phyloP scores from a whole-genome alignment of 2,329 filamentous ascomycete genomes.

The Thelonectria blattea region DNA sequence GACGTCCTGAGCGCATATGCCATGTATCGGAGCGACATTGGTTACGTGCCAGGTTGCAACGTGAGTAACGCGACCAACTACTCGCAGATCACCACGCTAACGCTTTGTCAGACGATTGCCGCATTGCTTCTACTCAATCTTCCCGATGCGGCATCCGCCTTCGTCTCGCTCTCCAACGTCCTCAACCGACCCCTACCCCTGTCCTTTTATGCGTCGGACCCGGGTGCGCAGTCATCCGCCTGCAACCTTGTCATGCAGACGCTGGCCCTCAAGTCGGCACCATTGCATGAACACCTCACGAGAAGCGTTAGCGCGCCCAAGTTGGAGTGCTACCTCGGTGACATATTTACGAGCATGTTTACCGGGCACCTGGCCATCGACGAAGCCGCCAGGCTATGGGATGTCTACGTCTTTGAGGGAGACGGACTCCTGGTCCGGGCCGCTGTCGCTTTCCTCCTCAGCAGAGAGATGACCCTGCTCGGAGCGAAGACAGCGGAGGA shows the following conservation, averaged over 20 bases:
- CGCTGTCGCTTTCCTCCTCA: slow-evolving; percentile 69
- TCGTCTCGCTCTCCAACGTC: slow-evolving; percentile 76
- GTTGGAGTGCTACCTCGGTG: slow-evolving; percentile 61
- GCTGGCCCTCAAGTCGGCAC: slow-evolving; percentile 67
- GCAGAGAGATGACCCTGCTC: slow-evolving; percentile 59
- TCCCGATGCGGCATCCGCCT: slow-evolving; percentile 65
- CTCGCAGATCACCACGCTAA: slow-evolving; percentile 21
- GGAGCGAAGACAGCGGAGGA: slow-evolving; percentile 53
- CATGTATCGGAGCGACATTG: slow-evolving; percentile 83
- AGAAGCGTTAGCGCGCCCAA: slow-evolving; percentile 52
- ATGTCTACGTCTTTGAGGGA: slow-evolving; percentile 83
- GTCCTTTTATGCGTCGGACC: slow-evolving; percentile 75
- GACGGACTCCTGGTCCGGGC: slow-evolving; percentile 75
- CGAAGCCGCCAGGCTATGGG: slow-evolving; percentile 76
- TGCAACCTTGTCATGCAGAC: slow-evolving; percentile 74
- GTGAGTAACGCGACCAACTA: slow-evolving; percentile 54
- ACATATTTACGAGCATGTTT: slow-evolving; percentile 70
- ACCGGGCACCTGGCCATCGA: slow-evolving; percentile 69
- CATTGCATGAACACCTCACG: slow-evolving; percentile 69
- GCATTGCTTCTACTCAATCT: slow-evolving; percentile 77
- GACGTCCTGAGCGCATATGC: slow-evolving; percentile 80
- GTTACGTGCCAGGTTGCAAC: slow-evolving; percentile 76
- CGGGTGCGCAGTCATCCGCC: slow-evolving; percentile 70
- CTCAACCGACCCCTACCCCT: slow-evolving; percentile 78
- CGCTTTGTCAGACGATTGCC: slow-evolving; percentile 65